Percentiles rank a stretch among this genome's conserved stretches.
These are phyloP conservation scores for Arthrobotrys musiformis DNA, from an alignment of 2,329 filamentous ascomycete genomes.

Conservation along the genomic window DNA sequence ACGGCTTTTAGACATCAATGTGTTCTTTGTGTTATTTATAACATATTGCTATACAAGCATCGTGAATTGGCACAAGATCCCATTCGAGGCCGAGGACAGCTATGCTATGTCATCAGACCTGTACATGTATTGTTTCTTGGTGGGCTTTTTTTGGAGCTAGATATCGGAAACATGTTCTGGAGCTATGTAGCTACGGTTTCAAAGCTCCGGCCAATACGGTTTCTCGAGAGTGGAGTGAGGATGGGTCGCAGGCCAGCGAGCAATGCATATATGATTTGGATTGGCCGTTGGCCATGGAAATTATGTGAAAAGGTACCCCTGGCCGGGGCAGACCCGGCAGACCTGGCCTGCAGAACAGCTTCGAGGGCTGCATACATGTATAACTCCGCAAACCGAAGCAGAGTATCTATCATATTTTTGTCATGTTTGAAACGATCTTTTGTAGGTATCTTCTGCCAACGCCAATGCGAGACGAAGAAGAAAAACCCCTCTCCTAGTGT, in stretches of 20 bases:
- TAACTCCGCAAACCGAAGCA: slow-evolving; percentile 24
- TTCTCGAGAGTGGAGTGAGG: background rate
- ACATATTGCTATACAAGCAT: too few relatives aligned
- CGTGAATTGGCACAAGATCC: too few relatives aligned
- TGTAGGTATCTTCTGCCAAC: background rate
- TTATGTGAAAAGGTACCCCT: background rate
- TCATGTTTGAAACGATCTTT: background rate
- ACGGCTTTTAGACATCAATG: background rate
- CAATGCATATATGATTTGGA: slow-evolving; percentile 5
- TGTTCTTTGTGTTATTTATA: too few relatives aligned
- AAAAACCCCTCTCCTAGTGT: background rate
- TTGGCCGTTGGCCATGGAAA: too few relatives aligned
- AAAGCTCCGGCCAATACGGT: background rate
- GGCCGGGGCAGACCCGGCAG: too few relatives aligned
- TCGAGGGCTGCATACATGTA: too few relatives aligned
- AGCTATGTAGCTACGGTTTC: background rate
- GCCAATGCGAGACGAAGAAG: background rate
- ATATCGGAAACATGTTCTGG: background rate
- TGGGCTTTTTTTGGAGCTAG: too few relatives aligned
- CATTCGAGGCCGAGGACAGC: too few relatives aligned
- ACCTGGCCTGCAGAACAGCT: slow-evolving; percentile 44
- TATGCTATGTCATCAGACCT: too few relatives aligned
- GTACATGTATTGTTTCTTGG: too few relatives aligned
- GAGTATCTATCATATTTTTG: background rate
- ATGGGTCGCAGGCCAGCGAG: slow-evolving; percentile 4